phyloP scores from a whole-genome alignment of 2,329 filamentous ascomycete genomes.

The Colletotrichum nymphaeae region DNA sequence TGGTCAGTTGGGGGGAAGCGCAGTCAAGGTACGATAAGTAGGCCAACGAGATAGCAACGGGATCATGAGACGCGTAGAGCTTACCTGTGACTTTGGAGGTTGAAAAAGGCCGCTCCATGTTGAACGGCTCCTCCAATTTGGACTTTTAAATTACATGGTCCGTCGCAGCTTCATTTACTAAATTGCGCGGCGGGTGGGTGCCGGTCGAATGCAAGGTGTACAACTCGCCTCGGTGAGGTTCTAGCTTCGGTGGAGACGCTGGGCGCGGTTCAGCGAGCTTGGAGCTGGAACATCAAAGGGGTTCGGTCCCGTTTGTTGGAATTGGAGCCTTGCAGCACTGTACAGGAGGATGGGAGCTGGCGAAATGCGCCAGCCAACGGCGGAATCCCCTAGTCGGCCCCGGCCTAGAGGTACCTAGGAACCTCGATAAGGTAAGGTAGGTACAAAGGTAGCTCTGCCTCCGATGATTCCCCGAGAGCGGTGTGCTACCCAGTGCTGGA shows the following conservation, averaged over 20 bases:
- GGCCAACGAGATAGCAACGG: background rate
- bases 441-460: background rate
- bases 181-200: slow-evolving; percentile 1
- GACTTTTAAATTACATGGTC: slow-evolving; percentile 25
- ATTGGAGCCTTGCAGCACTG: background rate
- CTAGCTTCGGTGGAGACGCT: slow-evolving; percentile 22
- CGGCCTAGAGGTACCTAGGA: background rate
- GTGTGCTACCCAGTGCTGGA: slow-evolving; percentile 4
- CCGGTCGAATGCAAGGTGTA: slow-evolving; percentile 1
- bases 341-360: background rate
- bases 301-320: background rate
- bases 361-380: slow-evolving; percentile 10
- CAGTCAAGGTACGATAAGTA: background rate
- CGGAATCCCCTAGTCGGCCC: background rate
- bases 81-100: slow-evolving; percentile 83
- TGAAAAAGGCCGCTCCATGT: slow-evolving; percentile 75
- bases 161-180: background rate
- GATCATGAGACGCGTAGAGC: slow-evolving; percentile 25
- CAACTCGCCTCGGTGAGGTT: slow-evolving; percentile 6
- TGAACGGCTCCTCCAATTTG: slow-evolving; percentile 45
- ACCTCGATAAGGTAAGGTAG: too few relatives aligned
- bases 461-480: slow-evolving; percentile 24
- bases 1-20: slow-evolving; percentile 4
- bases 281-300: background rate
- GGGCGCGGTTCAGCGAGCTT: background rate